Base-by-base conservation (phyloP, 176 grass and related monocot genomes). In the Hsuehochloa calcarea region DNA sequence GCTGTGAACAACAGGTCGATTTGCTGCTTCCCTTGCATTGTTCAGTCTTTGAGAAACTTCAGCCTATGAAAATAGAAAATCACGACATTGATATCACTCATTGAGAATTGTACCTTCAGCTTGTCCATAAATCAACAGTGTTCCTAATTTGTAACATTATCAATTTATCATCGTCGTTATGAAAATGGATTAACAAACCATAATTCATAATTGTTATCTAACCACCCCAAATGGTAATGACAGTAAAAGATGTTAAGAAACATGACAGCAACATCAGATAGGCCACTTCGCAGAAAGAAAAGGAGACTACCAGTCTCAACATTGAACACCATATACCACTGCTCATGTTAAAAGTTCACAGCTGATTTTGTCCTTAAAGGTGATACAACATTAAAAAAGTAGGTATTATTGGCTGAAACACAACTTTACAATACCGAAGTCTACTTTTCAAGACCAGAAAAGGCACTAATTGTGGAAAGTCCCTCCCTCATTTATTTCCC, bases 11-110 rank as follows among this genome's bases (percentile, higher is more conserved):
- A 89, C 72, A 72, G 91, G 88, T 72, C 81, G 89, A 88, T 88
- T 99, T 37, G 90, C 86, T 17, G 62, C 85, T 88, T 99, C 96
- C 86, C 82, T 99, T 74, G 90, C 81, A 88, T 89, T 94, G 86
- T 55, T 92, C 23, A 96, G 85, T 75, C 96, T 99, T 39, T 88
- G 90, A 39, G 96, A 81, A 81, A 96, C 96, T 80, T 99, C 96
- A 80, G 91, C 90, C 96, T 95, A 66, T n/a, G 45, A 58, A 51
- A 87, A 88, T 44, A 82, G 76, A 6, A 70, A 56, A 26, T 65
- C 15, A 38, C 5, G 16, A 29, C 34, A 68, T 1, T 41, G 13
- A 56, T 29, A 80, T 79, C 68, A 90, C 58, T 55, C 52, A 65
- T 27, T 69, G 25, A 69, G 31, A 85, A 50, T 50, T 14, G 37